Percentiles rank a stretch among this genome's conserved stretches.
Conservation (phyloP, 495 filamentous ascomycete genomes). For the Aspergillus wentii region DNA sequence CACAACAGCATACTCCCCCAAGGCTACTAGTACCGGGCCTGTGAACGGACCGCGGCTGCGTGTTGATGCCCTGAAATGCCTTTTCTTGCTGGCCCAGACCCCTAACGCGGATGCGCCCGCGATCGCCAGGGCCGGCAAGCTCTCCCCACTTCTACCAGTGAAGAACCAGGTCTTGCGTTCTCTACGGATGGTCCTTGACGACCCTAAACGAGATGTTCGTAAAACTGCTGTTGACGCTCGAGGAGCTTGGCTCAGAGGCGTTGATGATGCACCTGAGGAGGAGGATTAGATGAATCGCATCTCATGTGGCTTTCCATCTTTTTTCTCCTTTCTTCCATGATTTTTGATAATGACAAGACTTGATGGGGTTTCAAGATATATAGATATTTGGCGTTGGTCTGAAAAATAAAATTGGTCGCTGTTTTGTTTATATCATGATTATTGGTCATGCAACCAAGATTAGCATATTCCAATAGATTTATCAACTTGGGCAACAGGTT, state of each 20-base stretch:
- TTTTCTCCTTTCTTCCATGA: conserved; percentile 1
- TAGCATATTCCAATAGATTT: too few species aligned
- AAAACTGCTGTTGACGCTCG: conserved; percentile 66
- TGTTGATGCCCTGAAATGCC: conserved; percentile 48
- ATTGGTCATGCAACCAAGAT: too few species aligned
- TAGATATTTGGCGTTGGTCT: background rate
- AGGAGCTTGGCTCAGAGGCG: conserved; percentile 54
- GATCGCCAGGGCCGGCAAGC: conserved; percentile 26
- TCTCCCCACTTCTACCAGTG: conserved; percentile 52
- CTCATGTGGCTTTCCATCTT: too few species aligned
- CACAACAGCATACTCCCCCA: conserved; percentile 23
- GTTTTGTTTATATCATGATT: too few species aligned
- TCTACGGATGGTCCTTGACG: conserved; percentile 55
- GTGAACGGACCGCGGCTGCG: conserved; percentile 43
- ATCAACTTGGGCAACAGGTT: too few species aligned
- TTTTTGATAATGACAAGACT: conserved; percentile 1
- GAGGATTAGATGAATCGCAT: conserved; percentile 44
- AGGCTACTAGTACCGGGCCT: conserved; percentile 2
- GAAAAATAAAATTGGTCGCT: background rate
- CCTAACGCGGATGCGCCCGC: conserved; percentile 18
- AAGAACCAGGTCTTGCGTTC: conserved; percentile 50
- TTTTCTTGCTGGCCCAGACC: conserved; percentile 49
- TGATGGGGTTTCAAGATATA: background rate
- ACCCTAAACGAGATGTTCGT: conserved; percentile 61
- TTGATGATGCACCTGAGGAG: conserved; percentile 58